Percentiles rank a stretch among this genome's conserved stretches.
Evolutionary conservation across 202 grass and related monocot genomes (phyloP).

Genomic region (Zizania palustris): DNA sequence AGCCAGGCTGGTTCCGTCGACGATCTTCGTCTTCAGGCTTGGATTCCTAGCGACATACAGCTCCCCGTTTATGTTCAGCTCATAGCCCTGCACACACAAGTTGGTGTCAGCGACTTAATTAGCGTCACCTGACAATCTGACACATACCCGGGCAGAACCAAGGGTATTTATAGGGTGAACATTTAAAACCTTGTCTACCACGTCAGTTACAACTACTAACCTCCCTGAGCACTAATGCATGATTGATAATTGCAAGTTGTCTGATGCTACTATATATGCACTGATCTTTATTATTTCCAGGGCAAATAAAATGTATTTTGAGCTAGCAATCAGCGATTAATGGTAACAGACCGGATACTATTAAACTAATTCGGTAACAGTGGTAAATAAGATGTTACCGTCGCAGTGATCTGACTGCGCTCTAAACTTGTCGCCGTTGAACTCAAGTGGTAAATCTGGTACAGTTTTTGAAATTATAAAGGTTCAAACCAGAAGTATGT

Average conservation of each 20-base stretch:
- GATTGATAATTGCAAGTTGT: background rate
- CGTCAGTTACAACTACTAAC: too few relatives aligned
- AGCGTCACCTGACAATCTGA: background rate
- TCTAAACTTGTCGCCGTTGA: too few relatives aligned
- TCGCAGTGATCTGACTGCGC: too few relatives aligned
- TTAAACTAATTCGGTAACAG: too few relatives aligned
- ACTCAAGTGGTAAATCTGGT: background rate
- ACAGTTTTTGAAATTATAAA: background rate
- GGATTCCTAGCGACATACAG: constrained; percentile 67
- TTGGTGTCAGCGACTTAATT: too few relatives aligned
- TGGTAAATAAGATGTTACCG: too few relatives aligned
- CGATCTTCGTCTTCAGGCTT: constrained; percentile 55
- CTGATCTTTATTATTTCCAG: background rate
- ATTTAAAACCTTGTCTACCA: background rate
- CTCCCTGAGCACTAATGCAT: background rate
- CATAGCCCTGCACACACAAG: constrained; percentile 41
- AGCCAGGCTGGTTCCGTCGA: constrained; percentile 75
- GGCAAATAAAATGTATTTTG: too few relatives aligned
- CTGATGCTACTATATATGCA: background rate
- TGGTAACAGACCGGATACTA: too few relatives aligned
- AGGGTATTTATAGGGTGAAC: background rate
- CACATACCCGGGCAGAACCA: background rate
- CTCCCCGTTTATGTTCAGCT: constrained; percentile 69
- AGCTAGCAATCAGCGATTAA: too few relatives aligned
- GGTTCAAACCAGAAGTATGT: background rate